phyloP scores from a whole-genome alignment of 805 yeast species.

The Cyberlindnera euphorbiae region DNA sequence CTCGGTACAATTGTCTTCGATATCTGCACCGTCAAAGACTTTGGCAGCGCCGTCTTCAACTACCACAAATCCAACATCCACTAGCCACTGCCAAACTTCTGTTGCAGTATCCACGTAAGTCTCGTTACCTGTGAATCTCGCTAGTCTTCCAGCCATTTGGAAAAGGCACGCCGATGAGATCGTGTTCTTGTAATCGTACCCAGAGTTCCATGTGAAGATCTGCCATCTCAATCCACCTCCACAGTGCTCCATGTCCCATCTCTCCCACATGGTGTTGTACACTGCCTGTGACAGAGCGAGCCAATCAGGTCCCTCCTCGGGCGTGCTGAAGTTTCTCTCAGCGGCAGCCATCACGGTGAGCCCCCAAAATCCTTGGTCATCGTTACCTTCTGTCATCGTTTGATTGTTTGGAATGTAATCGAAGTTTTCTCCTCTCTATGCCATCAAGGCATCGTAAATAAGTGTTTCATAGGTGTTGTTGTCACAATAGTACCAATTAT shows the following conservation, averaged over 20 bases:
- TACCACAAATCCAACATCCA: constrained; percentile 42
- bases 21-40: constrained; percentile 57
- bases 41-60: constrained; percentile 28
- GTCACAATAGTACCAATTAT: constrained; percentile 65
- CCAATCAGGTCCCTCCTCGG: constrained; percentile 46
- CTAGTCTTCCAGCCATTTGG: constrained; percentile 59
- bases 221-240: constrained; percentile 73
- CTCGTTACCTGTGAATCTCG: constrained; percentile 53
- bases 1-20: constrained; percentile 42
- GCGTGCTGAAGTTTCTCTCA: constrained; percentile 52
- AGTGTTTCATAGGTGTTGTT: constrained; percentile 58
- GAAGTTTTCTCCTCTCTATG: constrained; percentile 40
- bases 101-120: constrained; percentile 52
- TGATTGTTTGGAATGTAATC: constrained; percentile 61
- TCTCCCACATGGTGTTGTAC: constrained; percentile 54
- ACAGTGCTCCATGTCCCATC: constrained; percentile 56
- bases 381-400: constrained; percentile 63
- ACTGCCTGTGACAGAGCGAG: constrained; percentile 56
- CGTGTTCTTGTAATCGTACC: constrained; percentile 61
- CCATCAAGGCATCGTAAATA: constrained; percentile 49
- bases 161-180: constrained; percentile 61
- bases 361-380: constrained; percentile 74
- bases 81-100: constrained; percentile 56
- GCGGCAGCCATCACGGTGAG: constrained; percentile 59
- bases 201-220: constrained; percentile 66